Conservation (phyloP, 2,329 filamentous ascomycete species). For the Colletotrichum euphorbiae region DNA sequence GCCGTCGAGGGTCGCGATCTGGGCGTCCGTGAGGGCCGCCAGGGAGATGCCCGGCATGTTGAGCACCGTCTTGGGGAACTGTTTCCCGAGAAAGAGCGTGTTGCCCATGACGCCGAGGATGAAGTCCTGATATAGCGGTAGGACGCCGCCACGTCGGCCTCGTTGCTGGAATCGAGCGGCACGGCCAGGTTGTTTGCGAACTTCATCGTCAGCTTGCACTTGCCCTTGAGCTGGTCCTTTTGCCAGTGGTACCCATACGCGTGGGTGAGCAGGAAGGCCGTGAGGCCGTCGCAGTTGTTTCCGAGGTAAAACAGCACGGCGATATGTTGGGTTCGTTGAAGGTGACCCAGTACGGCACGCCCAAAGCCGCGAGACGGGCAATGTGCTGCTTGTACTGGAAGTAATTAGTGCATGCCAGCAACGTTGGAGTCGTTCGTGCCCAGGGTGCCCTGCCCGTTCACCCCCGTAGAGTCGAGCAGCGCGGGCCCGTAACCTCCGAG, state of each 20-base stretch:
- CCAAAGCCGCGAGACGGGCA: constrained; percentile 62
- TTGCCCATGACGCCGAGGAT: constrained; percentile 64
- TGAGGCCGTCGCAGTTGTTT: constrained; percentile 43
- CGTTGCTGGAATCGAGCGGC: constrained; percentile 50
- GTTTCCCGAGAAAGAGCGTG: constrained; percentile 62
- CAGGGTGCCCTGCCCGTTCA: constrained; percentile 33
- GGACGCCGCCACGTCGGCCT: constrained; percentile 57
- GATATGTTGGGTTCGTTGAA: constrained; percentile 64
- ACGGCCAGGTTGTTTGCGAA: constrained; percentile 62
- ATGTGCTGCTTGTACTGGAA: constrained; percentile 69
- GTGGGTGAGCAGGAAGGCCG: constrained; percentile 60
- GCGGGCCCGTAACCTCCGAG: constrained; percentile 57
- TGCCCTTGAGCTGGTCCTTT: constrained; percentile 62
- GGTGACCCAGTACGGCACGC: constrained; percentile 64
- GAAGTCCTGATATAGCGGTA: constrained; percentile 61
- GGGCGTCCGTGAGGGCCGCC: constrained; percentile 56
- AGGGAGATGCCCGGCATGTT: constrained; percentile 58
- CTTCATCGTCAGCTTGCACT: constrained; percentile 60
- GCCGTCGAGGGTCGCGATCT: constrained; percentile 62
- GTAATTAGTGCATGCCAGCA: constrained; percentile 66
- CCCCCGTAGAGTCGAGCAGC: constrained; percentile 55
- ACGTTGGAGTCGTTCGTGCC: constrained; percentile 48
- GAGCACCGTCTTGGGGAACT: constrained; percentile 59
- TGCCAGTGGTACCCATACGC: constrained; percentile 63
- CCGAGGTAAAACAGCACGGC: constrained; percentile 51